Conservation (phyloP, 345 rosid genomes). For the Euphorbia tirucalli region DNA sequence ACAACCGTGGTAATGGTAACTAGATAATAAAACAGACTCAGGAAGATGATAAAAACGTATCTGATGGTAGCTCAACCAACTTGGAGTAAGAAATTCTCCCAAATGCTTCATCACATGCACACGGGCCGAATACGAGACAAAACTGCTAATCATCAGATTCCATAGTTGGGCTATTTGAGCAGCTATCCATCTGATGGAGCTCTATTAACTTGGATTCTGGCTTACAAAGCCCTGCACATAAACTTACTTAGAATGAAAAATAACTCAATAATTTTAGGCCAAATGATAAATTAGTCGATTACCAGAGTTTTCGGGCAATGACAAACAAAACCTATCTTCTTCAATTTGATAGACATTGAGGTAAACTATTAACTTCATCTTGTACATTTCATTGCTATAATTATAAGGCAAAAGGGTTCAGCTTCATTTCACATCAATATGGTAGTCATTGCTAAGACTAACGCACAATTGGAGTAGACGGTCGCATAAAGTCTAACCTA, state of each 20-base stretch:
- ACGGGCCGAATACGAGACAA: neutral
- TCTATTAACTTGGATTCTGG: constrained; percentile 73
- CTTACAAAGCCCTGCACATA: constrained; percentile 62
- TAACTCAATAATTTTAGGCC: neutral
- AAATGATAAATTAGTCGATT: neutral
- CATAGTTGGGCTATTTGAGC: constrained; percentile 79
- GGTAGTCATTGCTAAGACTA: neutral
- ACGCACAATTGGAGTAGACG: neutral
- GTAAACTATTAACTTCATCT: neutral
- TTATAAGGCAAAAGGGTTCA: neutral
- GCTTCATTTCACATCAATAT: no score
- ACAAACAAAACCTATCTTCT: neutral
- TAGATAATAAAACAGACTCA: neutral
- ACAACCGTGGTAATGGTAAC: neutral
- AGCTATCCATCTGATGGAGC: constrained; percentile 72
- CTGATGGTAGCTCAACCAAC: constrained; percentile 13
- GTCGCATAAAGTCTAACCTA: neutral
- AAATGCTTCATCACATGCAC: neutral
- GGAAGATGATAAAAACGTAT: constrained; percentile 1
- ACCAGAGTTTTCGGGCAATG: neutral
- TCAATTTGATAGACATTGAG: neutral
- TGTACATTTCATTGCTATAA: neutral
- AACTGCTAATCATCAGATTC: constrained; percentile 49
- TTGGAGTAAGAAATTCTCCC: neutral
- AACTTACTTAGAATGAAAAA: neutral